phyloP scores from a whole-genome alignment of 345 rosid genomes.

The Draba incana region DNA sequence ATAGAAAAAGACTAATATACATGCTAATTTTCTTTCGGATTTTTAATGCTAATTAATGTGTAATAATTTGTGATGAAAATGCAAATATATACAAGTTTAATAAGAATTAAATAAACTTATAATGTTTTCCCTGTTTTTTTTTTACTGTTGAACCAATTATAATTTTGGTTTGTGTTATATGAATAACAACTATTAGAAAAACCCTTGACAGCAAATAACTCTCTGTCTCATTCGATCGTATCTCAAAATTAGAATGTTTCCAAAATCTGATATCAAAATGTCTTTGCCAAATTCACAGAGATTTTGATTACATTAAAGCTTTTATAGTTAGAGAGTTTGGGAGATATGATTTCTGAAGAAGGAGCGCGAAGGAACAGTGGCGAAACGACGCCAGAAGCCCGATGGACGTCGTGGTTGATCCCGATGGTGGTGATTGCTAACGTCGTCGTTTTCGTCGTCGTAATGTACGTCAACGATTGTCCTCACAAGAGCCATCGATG shows the following conservation, averaged over 20 bases:
- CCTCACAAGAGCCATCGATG: slow-evolving; percentile 60
- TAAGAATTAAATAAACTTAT: no score
- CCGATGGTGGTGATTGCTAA: slow-evolving; percentile 74
- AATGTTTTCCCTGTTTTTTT: no score
- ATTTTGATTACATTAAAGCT: background rate
- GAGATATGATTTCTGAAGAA: slow-evolving; percentile 27
- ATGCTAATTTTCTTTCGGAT: no score
- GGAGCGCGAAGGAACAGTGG: slow-evolving; percentile 8
- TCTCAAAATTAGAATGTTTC: background rate
- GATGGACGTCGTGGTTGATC: slow-evolving; percentile 86
- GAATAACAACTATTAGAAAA: no score
- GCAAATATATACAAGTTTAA: no score
- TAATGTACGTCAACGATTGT: slow-evolving; percentile 85
- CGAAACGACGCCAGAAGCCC: slow-evolving; percentile 6
- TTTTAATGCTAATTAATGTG: no score
- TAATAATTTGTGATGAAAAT: no score
- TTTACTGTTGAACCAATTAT: no score
- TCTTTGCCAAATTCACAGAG: background rate
- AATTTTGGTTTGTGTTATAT: no score
- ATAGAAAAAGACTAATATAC: no score
- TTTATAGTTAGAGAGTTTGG: slow-evolving; percentile 9
- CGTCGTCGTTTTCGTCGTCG: slow-evolving; percentile 59
- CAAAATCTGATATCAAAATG: background rate
- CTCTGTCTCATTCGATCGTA: no score
- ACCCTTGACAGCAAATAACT: no score